A percentile compares a stretch with the other conserved stretches of the same genome.
These are phyloP conservation scores for Malus hybrid DNA, from an alignment of 331 rosid genomes.

Conservation along the genomic window DNA sequence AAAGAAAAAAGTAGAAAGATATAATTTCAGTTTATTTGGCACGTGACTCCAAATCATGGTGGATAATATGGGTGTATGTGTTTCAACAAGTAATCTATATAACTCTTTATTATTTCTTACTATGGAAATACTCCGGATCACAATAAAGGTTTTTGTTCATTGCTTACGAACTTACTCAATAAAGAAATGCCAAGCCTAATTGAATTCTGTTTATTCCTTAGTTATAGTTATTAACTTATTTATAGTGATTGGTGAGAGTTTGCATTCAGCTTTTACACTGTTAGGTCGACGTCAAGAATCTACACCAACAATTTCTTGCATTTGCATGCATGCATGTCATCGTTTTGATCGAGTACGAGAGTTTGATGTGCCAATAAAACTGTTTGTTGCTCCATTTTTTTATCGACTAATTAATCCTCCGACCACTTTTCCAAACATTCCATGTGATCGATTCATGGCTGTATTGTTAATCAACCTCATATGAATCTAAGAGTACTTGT, in stretches of 20 bases:
- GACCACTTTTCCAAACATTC: not conserved
- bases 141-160: not conserved
- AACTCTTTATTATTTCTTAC: too few species aligned
- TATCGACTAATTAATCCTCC: not conserved
- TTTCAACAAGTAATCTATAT: not conserved
- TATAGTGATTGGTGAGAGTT: not conserved
- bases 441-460: not conserved
- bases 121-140: not conserved
- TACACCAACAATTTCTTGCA: not conserved
- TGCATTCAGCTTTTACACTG: not conserved
- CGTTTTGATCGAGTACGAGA: not conserved
- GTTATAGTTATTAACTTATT: not conserved
- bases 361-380: not conserved
- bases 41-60: too few species aligned
- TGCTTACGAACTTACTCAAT: not conserved
- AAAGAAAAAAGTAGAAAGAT: too few species aligned
- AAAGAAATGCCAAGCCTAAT: not conserved
- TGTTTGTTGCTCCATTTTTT: not conserved
- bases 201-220: not conserved
- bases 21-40: too few species aligned
- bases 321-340: not conserved
- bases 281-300: not conserved
- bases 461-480: not conserved
- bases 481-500: not conserved
- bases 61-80: not conserved